A percentile compares a stretch with the other conserved stretches of the same genome.
These are phyloP conservation scores for Candida sp. DNA, from an alignment of 1,139 yeast genomes.

Conservation along the genomic window DNA sequence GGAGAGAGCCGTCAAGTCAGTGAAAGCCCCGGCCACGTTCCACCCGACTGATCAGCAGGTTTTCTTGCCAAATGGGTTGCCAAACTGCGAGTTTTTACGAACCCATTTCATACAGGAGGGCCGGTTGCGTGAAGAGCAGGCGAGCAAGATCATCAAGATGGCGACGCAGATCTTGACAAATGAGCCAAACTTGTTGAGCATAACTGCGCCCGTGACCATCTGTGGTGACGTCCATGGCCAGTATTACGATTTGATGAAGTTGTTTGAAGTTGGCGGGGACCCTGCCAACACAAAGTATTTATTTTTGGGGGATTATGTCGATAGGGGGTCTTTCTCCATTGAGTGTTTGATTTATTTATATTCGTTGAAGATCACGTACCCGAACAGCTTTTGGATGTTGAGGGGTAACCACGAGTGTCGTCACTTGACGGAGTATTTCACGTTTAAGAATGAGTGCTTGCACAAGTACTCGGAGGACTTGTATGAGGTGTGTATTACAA, in stretches of 20 bases:
- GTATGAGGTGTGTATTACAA: constrained; percentile 76
- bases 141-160: constrained; percentile 62
- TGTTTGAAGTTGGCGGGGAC: constrained; percentile 95
- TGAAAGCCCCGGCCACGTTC: constrained; percentile 70
- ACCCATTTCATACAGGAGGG: constrained; percentile 86
- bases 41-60: constrained; percentile 73
- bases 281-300: constrained; percentile 79
- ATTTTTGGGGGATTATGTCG: constrained; percentile 96
- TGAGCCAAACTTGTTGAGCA: constrained; percentile 82
- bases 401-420: constrained; percentile 97
- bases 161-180: constrained; percentile 70
- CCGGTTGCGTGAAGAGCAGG: constrained; percentile 74
- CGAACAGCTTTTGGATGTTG: constrained; percentile 77
- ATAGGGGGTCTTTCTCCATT: constrained; percentile 90
- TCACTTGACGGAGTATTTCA: constrained; percentile 93
- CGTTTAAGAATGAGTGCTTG: constrained; percentile 89
- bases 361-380: constrained; percentile 80
- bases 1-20: constrained; percentile 67
- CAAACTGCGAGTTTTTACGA: constrained; percentile 72
- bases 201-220: constrained; percentile 94
- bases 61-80: constrained; percentile 66
- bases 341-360: constrained; percentile 87
- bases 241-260: constrained; percentile 85
- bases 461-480: constrained; percentile 76
- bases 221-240: constrained; percentile 99